Conservation (phyloP, 2,329 filamentous ascomycete genomes). For the Dactylonectria estremocensis region DNA sequence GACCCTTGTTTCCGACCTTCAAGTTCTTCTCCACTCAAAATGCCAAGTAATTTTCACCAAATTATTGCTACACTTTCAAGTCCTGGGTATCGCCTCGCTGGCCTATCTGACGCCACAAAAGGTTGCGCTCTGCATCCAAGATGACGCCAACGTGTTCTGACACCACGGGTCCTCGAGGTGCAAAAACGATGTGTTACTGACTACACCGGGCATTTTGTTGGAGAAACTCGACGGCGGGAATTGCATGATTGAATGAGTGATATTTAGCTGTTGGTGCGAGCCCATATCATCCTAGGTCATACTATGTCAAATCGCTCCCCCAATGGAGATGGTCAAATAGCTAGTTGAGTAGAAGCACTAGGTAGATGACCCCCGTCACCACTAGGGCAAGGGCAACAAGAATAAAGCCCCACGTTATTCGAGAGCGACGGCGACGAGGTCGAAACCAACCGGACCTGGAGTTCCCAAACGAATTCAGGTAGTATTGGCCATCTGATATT, state of each 20-base stretch:
- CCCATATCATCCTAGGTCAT: conserved; percentile 8
- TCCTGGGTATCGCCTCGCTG: conserved; percentile 1
- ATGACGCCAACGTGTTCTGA: conserved; percentile 3
- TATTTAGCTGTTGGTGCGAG: conserved; percentile 5
- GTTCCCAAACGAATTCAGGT: neutral
- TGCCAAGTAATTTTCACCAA: conserved; percentile 5
- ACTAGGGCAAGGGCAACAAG: neutral
- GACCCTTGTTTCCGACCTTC: conserved; percentile 17
- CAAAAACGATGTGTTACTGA: conserved; percentile 9
- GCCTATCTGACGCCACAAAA: conserved; percentile 6
- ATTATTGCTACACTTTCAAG: conserved; percentile 15
- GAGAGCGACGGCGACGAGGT: neutral
- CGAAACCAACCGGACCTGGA: neutral
- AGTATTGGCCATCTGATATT: neutral
- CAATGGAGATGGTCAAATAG: neutral
- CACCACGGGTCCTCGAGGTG: conserved; percentile 3
- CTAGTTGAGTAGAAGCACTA: neutral
- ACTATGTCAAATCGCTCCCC: conserved; percentile 12
- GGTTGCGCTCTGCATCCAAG: conserved; percentile 3
- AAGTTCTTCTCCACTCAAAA: conserved; percentile 1
- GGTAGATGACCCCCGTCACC: neutral
- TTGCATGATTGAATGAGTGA: neutral
- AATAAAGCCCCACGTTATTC: neutral
- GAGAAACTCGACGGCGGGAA: conserved; percentile 6
- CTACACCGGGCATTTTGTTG: conserved; percentile 9